Conservation (phyloP, 208 protist species). For the Zelonia costaricensis region DNA sequence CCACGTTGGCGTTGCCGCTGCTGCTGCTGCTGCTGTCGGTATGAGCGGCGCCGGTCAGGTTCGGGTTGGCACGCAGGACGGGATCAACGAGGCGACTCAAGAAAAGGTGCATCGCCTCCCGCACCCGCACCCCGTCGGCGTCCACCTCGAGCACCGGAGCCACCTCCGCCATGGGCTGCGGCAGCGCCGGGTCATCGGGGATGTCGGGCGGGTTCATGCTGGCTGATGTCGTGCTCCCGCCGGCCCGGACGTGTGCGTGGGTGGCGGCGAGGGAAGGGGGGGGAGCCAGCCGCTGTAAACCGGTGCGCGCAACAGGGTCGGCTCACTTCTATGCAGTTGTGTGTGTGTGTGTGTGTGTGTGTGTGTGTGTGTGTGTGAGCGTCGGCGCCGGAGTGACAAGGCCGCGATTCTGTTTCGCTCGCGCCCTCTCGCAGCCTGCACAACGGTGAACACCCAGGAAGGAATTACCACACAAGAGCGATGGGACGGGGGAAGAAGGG, state of each 20-base stretch:
- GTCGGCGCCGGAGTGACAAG: not conserved
- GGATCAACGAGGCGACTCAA: constrained; percentile 79
- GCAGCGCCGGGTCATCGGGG: constrained; percentile 56
- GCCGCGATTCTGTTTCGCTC: not conserved
- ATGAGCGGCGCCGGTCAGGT: constrained; percentile 2
- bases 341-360: not conserved
- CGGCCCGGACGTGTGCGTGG: not conserved
- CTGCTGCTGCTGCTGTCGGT: too few species aligned
- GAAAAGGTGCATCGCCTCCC: constrained; percentile 79
- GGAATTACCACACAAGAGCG: too few species aligned
- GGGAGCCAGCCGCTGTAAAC: not conserved
- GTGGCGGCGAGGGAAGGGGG: not conserved
- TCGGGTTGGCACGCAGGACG: constrained; percentile 24
- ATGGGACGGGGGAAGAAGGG: too few species aligned
- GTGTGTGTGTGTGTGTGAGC: not conserved
- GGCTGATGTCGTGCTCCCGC: not conserved
- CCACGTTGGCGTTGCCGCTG: not conserved
- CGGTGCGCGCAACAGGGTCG: not conserved
- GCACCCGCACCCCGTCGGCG: constrained; percentile 67
- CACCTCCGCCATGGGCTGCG: constrained; percentile 44
- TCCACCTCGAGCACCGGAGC: constrained; percentile 66
- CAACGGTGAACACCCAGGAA: too few species aligned
- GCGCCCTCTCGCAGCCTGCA: not conserved
- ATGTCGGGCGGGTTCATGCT: constrained; percentile 54
- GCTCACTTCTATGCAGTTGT: not conserved